Conservation (phyloP, 495 filamentous ascomycete genomes). For the Delitschia confertaspora region DNA sequence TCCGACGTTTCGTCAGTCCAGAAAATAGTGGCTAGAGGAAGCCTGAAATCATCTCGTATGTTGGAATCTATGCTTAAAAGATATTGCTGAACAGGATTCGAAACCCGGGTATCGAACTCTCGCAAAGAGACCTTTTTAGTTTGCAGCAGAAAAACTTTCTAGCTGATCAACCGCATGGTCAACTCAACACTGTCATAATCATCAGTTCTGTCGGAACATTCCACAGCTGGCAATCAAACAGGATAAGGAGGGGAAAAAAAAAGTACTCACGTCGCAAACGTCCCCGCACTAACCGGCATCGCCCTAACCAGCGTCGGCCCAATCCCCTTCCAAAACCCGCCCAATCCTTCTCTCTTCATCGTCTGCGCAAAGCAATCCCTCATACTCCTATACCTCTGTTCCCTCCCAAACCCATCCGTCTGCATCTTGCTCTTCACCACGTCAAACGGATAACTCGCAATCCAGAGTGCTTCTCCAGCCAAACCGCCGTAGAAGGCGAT, state of each 20-base stretch:
- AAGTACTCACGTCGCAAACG: conserved; percentile 66
- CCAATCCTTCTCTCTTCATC: conserved; percentile 62
- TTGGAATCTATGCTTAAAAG: too few species aligned
- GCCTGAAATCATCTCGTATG: too few species aligned
- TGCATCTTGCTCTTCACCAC: conserved; percentile 99
- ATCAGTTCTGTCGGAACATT: conserved; percentile 35
- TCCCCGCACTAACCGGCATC: conserved; percentile 95
- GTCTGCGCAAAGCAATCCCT: conserved; percentile 83
- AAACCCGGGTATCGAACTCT: too few species aligned
- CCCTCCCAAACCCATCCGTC: conserved; percentile 71
- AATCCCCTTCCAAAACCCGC: conserved; percentile 94
- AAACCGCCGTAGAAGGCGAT: conserved; percentile 87
- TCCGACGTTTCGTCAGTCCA: too few species aligned
- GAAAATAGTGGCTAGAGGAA: too few species aligned
- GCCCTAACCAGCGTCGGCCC: conserved; percentile 89
- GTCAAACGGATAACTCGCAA: conserved; percentile 88
- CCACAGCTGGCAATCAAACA: too few species aligned
- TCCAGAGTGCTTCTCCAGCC: conserved; percentile 88
- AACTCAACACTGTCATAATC: conserved; percentile 49
- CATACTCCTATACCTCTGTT: conserved; percentile 69
- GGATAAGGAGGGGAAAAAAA: neutral
- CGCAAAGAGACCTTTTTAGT: too few species aligned
- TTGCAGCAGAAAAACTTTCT: conserved; percentile 8
- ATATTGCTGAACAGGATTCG: too few species aligned
- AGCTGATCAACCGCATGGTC: conserved; percentile 52